These are phyloP conservation scores for Pichia ethanolica DNA, from an alignment of 805 yeast species.

Conservation along the genomic window DNA sequence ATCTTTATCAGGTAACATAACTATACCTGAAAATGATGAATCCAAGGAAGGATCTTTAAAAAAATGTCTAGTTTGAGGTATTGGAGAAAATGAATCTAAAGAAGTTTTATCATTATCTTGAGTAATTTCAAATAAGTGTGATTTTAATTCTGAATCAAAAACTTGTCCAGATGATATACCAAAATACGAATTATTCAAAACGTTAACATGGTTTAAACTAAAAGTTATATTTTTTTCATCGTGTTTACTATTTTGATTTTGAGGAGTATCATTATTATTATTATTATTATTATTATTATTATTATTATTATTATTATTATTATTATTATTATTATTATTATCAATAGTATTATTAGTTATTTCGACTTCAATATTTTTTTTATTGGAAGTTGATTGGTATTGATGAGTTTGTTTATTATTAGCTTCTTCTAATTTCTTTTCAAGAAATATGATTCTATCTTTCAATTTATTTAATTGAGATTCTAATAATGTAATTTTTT, in stretches of 20 bases:
- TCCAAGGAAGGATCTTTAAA: constrained; percentile 10
- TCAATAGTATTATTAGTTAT: too few species aligned
- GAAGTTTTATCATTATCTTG: not conserved
- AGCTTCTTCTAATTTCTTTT: constrained; percentile 1
- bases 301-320: too few species aligned
- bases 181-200: not conserved
- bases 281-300: too few species aligned
- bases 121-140: constrained; percentile 9
- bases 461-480: constrained; percentile 13
- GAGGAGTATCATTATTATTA: too few species aligned
- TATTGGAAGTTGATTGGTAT: not conserved
- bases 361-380: too few species aligned
- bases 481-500: constrained; percentile 17
- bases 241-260: too few species aligned
- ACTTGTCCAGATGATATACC: constrained; percentile 11
- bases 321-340: too few species aligned
- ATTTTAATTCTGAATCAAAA: constrained; percentile 11
- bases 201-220: too few species aligned
- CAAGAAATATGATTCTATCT: constrained; percentile 12
- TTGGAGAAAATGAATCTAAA: not conserved
- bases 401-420: not conserved
- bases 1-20: constrained; percentile 17
- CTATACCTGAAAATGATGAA: constrained; percentile 11
- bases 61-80: constrained; percentile 8
- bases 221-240: too few species aligned